phyloP scores from a whole-genome alignment of 1,284 basidiomycete species.

The Cutaneotrichosporon cyanovorans region DNA sequence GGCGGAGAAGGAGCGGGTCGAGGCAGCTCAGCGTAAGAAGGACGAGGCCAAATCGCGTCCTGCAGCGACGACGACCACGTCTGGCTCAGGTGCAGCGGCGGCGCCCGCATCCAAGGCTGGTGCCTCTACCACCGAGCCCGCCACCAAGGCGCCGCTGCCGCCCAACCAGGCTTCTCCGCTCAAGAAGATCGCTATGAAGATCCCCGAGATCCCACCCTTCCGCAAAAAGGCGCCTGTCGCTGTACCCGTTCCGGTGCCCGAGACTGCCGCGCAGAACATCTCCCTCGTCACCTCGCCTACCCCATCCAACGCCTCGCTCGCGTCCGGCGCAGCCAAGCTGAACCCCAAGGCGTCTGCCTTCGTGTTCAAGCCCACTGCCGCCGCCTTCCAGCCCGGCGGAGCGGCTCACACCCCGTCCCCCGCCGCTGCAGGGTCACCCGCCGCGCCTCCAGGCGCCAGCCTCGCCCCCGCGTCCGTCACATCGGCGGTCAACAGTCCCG shows the following conservation, averaged over 20 bases:
- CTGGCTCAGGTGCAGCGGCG: background rate
- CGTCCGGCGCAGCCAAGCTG: conserved; percentile 50
- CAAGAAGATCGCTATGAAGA: conserved; percentile 50
- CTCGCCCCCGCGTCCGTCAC: background rate
- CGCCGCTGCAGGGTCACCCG: background rate
- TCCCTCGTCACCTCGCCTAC: conserved; percentile 46
- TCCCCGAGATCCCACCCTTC: conserved; percentile 88
- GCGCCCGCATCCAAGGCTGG: background rate
- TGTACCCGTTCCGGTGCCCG: conserved; percentile 31
- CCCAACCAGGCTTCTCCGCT: conserved; percentile 6
- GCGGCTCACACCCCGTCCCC: background rate
- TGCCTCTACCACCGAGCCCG: background rate
- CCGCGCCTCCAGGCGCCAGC: background rate
- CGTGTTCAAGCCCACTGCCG: conserved; percentile 57
- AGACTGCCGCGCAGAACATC: conserved; percentile 32
- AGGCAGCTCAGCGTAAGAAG: conserved; percentile 55
- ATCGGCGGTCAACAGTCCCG: conserved; percentile 4
- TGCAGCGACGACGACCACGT: conserved; percentile 14
- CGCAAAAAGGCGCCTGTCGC: conserved; percentile 45
- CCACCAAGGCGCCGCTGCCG: conserved; percentile 31
- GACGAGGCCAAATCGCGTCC: conserved; percentile 17
- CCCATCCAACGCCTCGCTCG: conserved; percentile 37
- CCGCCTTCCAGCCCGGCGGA: conserved; percentile 41
- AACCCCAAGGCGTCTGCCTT: conserved; percentile 65
- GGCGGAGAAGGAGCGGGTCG: conserved; percentile 54